Evolutionary conservation across 306 rosid genomes (phyloP).

Genomic region (Gillenia trifoliata): DNA sequence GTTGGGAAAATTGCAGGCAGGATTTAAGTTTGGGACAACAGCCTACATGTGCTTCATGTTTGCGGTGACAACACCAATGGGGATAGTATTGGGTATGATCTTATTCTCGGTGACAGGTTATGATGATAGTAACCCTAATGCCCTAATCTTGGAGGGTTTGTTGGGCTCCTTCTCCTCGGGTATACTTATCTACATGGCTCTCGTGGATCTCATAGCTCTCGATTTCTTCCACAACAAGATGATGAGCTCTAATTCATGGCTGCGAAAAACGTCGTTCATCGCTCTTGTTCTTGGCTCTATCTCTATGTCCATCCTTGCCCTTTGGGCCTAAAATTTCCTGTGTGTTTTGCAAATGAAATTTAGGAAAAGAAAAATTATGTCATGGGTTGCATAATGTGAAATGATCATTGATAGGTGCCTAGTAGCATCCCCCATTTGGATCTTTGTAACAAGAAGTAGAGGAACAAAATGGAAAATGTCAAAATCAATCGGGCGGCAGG

Average conservation of each 20-base stretch:
- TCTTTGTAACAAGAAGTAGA: neutral
- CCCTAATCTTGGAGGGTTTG: conserved; percentile 80
- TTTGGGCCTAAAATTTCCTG: conserved; percentile 67
- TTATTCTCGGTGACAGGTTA: conserved; percentile 73
- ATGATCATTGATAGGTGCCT: neutral
- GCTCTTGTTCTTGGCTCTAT: conserved; percentile 81
- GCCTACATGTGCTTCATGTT: conserved; percentile 94
- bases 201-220: conserved; percentile 79
- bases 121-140: conserved; percentile 76
- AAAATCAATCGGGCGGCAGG: neutral
- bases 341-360: neutral
- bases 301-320: conserved; percentile 79
- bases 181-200: conserved; percentile 87
- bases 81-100: conserved; percentile 75
- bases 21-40: conserved; percentile 60
- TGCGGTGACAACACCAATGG: conserved; percentile 90
- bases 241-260: conserved; percentile 42
- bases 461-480: neutral
- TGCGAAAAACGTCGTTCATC: conserved; percentile 59
- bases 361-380: neutral
- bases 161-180: conserved; percentile 86
- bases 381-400: neutral
- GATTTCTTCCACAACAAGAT: conserved; percentile 96
- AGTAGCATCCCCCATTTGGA: neutral
- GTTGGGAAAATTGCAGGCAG: conserved; percentile 51